Conservation (phyloP, 169 alveolate species). For the Eimeria sp. region DNA sequence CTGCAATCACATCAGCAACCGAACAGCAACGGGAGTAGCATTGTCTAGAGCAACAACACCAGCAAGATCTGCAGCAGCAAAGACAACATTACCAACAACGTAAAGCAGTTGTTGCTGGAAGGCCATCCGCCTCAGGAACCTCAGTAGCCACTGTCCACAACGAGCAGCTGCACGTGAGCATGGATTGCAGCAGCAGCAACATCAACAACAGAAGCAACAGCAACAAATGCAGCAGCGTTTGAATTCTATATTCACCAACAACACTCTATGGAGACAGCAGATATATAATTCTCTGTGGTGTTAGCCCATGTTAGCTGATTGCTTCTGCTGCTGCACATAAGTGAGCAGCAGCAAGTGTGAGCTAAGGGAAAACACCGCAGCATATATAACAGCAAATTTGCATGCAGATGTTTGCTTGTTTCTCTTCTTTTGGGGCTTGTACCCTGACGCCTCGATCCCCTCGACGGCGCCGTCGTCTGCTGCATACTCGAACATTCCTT, state of each 20-base stretch:
- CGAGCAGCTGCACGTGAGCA: constrained; percentile 40
- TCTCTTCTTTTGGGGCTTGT: background rate
- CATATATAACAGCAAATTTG: background rate
- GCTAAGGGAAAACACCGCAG: background rate
- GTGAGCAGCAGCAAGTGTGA: background rate
- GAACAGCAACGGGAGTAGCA: constrained; percentile 12
- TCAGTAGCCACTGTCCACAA: background rate
- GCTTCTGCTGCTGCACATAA: background rate
- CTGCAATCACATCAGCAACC: background rate
- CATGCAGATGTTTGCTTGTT: background rate
- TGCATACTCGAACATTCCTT: background rate
- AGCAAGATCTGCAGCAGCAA: constrained; percentile 17
- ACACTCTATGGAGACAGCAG: background rate
- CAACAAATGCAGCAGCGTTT: background rate
- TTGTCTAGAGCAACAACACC: background rate
- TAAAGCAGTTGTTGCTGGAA: constrained; percentile 11
- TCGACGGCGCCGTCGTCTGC: background rate
- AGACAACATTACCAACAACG: background rate
- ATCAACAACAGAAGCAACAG: too few relatives aligned
- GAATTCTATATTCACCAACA: background rate
- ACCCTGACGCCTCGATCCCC: background rate
- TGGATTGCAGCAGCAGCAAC: background rate
- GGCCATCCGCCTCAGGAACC: background rate
- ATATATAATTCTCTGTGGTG: background rate
- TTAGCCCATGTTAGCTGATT: background rate